These are phyloP conservation scores for Epichloe uncinata DNA, from an alignment of 2,329 filamentous ascomycete genomes.

Conservation along the genomic window DNA sequence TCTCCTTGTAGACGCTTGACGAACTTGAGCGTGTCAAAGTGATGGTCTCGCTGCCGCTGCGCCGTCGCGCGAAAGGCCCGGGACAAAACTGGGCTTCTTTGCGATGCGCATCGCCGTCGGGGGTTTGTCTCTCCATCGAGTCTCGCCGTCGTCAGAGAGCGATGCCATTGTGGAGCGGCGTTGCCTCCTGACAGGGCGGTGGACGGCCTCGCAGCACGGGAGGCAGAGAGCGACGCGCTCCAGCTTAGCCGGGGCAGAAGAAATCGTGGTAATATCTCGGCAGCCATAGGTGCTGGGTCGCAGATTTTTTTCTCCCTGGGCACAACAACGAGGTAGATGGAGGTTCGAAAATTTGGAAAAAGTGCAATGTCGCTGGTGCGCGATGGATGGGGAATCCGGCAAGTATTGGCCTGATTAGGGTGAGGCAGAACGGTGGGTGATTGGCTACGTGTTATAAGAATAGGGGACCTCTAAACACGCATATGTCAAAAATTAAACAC, in stretches of 20 bases:
- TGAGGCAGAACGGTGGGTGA: slow-evolving; percentile 1
- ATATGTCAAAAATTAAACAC: too few relatives aligned
- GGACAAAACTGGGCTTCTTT: slow-evolving; percentile 13
- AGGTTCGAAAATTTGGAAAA: background rate
- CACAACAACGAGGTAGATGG: background rate
- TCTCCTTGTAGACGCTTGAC: slow-evolving; percentile 81
- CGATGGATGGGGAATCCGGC: background rate
- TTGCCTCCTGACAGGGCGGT: slow-evolving; percentile 9
- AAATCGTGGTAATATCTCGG: slow-evolving; percentile 36
- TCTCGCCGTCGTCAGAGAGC: background rate
- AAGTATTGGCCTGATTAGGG: slow-evolving; percentile 2
- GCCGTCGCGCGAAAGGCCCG: slow-evolving; percentile 55
- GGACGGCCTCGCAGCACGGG: slow-evolving; percentile 10
- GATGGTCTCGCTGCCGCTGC: slow-evolving; percentile 58
- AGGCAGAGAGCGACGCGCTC: slow-evolving; percentile 20
- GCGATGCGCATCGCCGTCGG: slow-evolving; percentile 2
- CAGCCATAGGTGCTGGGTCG: slow-evolving; percentile 14
- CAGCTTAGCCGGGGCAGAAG: slow-evolving; percentile 44
- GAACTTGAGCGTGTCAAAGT: slow-evolving; percentile 97
- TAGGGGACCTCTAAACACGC: background rate
- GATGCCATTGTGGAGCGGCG: slow-evolving; percentile 2
- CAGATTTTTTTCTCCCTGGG: too few relatives aligned
- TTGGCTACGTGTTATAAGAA: slow-evolving; percentile 3
- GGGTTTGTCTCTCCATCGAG: background rate
- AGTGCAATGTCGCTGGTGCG: slow-evolving; percentile 11